Evolutionary conservation across 371 early-diverging fungal species (phyloP).

Genomic region (Amoeboaphelidium protococcarum): DNA sequence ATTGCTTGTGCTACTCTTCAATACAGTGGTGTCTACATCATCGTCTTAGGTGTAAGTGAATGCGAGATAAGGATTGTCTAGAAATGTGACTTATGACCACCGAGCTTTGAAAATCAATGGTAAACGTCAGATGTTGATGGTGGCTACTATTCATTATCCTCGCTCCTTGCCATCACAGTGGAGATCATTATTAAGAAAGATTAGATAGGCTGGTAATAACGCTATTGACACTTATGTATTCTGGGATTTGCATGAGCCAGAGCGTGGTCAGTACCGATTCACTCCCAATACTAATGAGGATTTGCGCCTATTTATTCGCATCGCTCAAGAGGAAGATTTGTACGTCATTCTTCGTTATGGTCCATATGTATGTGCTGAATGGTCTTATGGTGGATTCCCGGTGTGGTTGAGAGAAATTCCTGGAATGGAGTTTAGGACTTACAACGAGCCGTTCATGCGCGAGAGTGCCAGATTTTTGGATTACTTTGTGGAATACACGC

Average conservation of each 20-base stretch:
- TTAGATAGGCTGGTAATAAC: conserved; percentile 17
- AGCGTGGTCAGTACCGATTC: conserved; percentile 17
- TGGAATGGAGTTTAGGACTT: conserved; percentile 17
- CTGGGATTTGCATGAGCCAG: conserved; percentile 24
- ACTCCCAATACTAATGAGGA: conserved; percentile 11
- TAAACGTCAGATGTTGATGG: conserved; percentile 10
- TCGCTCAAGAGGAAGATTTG: conserved; percentile 13
- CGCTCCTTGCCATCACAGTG: conserved; percentile 19
- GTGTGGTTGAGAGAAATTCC: conserved; percentile 13
- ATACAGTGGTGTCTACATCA: no score
- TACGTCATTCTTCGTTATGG: conserved; percentile 21
- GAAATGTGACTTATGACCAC: no score
- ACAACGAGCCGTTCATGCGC: conserved; percentile 13
- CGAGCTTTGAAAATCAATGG: conserved; percentile 15
- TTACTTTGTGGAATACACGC: conserved; percentile 10
- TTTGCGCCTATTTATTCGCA: conserved; percentile 15
- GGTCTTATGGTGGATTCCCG: conserved; percentile 24
- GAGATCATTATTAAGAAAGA: conserved; percentile 15
- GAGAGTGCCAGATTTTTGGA: conserved; percentile 15
- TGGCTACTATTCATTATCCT: conserved; percentile 23
- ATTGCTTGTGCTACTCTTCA: no score
- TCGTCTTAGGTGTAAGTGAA: no score
- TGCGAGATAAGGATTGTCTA: no score
- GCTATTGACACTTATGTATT: conserved; percentile 27
- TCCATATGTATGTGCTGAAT: conserved; percentile 25